Base-by-base conservation (phyloP, 306 rosid genomes). In the Trifolium repens region DNA sequence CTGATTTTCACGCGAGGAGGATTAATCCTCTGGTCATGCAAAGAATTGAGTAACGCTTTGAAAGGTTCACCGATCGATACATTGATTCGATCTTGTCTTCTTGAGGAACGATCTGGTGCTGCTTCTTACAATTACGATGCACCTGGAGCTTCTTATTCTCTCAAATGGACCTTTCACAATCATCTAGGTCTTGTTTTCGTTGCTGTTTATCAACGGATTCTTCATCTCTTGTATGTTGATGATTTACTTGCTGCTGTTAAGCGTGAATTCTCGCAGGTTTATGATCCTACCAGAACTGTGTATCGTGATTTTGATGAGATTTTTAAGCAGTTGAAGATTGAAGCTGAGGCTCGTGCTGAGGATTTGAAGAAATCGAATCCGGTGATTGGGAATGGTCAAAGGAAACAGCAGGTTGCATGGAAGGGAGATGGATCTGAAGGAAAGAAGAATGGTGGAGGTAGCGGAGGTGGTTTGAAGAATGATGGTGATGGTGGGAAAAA, bases 1-100 rank as follows among this genome's bases (percentile, higher is more conserved):
- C 83, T 94, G 76, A 94, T 94, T 73, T 94, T 91, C 79, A 94
- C 98, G 5, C 80, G 98, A 69, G 97, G 98, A 54, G 98, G 97
- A 13, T 82, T 94, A 70, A 94, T 90, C 86, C 96, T 94, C 34
- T 94, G 98, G 97, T 90, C 96, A 2, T 94, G 94, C 81, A 89
- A 88, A 57, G 89, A 93, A 81, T 82, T 93, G 14, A 91, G 93
- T 13, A 91, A 94, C 67, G 96, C 98, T 47, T 89, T 94, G 37
- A 91, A 49, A 71, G 98, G 98, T 7, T 94, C 97, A 5, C 97
- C 98, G 44, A 90, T 94, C 66, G 98, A 94, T 79, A 86, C 96
- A 17, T 80, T 94, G 91, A 91, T 94, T 79, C 86, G 96, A 26
- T 94, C 97, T 6, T 94, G 97, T 73, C 97, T 94, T 64, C 82